These are phyloP conservation scores for Saussurea involucrata DNA, from an alignment of 129 eudicot species.

Conservation along the genomic window DNA sequence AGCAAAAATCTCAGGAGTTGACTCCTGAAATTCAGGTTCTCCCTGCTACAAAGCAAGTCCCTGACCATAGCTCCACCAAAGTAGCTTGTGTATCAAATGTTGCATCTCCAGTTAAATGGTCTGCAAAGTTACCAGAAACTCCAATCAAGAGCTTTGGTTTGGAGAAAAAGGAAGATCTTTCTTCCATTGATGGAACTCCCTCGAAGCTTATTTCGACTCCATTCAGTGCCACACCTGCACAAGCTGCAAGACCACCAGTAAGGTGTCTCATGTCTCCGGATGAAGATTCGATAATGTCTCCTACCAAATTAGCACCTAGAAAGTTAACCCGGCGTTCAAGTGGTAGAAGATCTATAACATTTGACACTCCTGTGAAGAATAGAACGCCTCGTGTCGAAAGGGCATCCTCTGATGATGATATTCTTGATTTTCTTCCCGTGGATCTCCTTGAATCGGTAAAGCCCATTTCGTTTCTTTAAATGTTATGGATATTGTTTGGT, in stretches of 20 bases:
- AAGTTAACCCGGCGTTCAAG: conserved; percentile 51
- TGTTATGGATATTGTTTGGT: background rate
- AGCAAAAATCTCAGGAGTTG: conserved; percentile 16
- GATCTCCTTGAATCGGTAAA: conserved; percentile 68
- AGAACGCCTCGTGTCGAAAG: conserved; percentile 16
- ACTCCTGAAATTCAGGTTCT: conserved; percentile 2
- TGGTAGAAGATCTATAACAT: conserved; percentile 45
- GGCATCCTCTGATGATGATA: conserved; percentile 34
- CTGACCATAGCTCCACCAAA: conserved; percentile 1
- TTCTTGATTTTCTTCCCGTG: conserved; percentile 46
- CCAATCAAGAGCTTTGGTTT: conserved; percentile 40
- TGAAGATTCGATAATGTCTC: conserved; percentile 39
- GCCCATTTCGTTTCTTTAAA: background rate
- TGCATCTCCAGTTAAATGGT: conserved; percentile 12
- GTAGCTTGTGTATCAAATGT: conserved; percentile 14
- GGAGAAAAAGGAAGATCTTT: conserved; percentile 10
- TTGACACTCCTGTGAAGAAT: conserved; percentile 53
- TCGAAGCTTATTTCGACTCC: conserved; percentile 47
- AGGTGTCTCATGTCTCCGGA: conserved; percentile 60
- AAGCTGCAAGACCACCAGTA: conserved; percentile 36
- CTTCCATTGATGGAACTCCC: conserved; percentile 41
- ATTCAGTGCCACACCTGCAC: conserved; percentile 61
- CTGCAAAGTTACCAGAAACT: conserved; percentile 36
- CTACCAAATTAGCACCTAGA: conserved; percentile 9
- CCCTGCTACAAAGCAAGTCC: conserved; percentile 8